Evolutionary conservation across 805 yeast species (phyloP).

Genomic region (Starmerella etchellsii): DNA sequence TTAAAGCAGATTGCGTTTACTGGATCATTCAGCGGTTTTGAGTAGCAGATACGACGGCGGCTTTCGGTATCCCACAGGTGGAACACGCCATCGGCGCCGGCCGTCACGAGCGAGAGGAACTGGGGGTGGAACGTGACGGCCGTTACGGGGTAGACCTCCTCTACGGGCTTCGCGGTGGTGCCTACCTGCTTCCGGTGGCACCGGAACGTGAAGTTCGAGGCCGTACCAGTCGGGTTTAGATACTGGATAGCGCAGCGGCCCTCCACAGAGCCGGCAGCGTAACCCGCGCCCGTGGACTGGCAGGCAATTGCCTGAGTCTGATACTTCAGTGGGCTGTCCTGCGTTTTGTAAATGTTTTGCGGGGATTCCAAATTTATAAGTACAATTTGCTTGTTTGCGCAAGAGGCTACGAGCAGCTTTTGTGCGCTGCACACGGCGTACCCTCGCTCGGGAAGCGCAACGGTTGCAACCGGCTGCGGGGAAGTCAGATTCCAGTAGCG

Average conservation of each 20-base stretch:
- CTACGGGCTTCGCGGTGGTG: constrained; percentile 41
- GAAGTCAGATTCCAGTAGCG: constrained; percentile 91
- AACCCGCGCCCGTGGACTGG: constrained; percentile 85
- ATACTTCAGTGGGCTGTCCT: constrained; percentile 69
- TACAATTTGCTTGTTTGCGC: constrained; percentile 76
- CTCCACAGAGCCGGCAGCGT: constrained; percentile 83
- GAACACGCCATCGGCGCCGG: constrained; percentile 89
- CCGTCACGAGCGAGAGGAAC: constrained; percentile 83
- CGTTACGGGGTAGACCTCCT: constrained; percentile 65
- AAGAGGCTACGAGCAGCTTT: constrained; percentile 77
- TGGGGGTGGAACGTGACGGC: constrained; percentile 76
- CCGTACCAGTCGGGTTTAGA: constrained; percentile 57
- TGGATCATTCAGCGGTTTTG: constrained; percentile 41
- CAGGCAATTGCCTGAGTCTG: constrained; percentile 78
- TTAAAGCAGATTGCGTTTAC: constrained; percentile 73
- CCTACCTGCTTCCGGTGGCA: constrained; percentile 70
- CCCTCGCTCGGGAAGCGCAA: constrained; percentile 79
- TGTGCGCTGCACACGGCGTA: constrained; percentile 77
- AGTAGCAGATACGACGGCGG: constrained; percentile 71
- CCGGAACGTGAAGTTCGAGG: constrained; percentile 69
- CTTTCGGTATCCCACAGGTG: constrained; percentile 95
- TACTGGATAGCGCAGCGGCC: constrained; percentile 94
- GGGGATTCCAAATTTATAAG: constrained; percentile 70
- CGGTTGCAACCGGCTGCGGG: constrained; percentile 59
- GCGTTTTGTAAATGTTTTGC: constrained; percentile 59